These are phyloP conservation scores for Pholiota molesta DNA, from an alignment of 768 basidiomycete genomes.

Conservation along the genomic window DNA sequence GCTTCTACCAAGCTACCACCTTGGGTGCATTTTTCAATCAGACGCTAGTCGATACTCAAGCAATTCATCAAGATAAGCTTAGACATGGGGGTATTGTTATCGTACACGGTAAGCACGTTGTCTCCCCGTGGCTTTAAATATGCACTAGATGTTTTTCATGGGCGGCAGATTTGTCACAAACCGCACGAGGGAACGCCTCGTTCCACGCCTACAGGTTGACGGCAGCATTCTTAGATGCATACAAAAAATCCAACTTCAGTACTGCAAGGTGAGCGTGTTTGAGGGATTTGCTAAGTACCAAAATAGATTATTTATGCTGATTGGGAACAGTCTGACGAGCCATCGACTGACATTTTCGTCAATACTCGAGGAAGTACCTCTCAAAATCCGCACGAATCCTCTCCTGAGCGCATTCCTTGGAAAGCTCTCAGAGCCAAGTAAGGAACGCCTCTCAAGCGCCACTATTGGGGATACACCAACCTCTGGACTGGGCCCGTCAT, in stretches of 20 bases:
- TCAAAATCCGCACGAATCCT: conserved; percentile 82
- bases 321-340: conserved; percentile 62
- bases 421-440: conserved; percentile 53
- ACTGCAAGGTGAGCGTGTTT: conserved; percentile 65
- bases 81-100: conserved; percentile 86
- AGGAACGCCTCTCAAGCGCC: conserved; percentile 39
- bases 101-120: conserved; percentile 67
- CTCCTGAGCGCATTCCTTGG: conserved; percentile 80
- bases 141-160: conserved; percentile 16
- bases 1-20: conserved; percentile 91
- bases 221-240: conserved; percentile 76
- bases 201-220: conserved; percentile 91
- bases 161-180: conserved; percentile 70
- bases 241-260: conserved; percentile 84
- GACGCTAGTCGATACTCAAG: conserved; percentile 78
- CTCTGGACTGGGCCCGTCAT: conserved; percentile 59
- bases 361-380: conserved; percentile 83
- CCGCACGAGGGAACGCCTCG: conserved; percentile 80
- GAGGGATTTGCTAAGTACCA: background rate
- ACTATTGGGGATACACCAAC: conserved; percentile 34
- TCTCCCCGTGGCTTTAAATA: conserved; percentile 1
- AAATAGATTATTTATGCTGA: conserved; percentile 20
- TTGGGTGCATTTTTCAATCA: conserved; percentile 88
- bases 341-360: conserved; percentile 85
- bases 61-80: conserved; percentile 82